Evolutionary conservation across 345 rosid genomes (phyloP).

Genomic region (Heritiera littoralis): DNA sequence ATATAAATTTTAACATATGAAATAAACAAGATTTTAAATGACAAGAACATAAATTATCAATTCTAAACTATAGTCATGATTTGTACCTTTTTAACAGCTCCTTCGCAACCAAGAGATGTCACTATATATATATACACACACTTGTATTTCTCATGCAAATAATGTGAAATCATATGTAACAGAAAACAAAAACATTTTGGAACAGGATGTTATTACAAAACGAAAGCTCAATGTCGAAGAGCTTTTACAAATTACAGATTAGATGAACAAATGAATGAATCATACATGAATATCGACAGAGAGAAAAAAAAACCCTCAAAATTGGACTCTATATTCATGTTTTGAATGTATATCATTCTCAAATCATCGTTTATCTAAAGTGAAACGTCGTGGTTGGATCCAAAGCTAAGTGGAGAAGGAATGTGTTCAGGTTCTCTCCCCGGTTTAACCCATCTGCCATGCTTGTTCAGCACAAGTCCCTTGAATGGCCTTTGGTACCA

Average conservation of each 20-base stretch:
- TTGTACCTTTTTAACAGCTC: too few species aligned
- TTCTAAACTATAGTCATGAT: too few species aligned
- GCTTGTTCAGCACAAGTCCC: slow-evolving; percentile 56
- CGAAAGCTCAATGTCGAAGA: background rate
- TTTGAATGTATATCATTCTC: background rate
- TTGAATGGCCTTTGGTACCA: slow-evolving; percentile 57
- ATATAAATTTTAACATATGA: too few species aligned
- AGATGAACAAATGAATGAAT: background rate
- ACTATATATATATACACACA: too few species aligned
- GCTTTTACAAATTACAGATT: background rate
- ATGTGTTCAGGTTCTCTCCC: slow-evolving; percentile 63
- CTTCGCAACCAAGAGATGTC: too few species aligned
- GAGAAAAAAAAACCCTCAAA: background rate
- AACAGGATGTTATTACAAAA: background rate
- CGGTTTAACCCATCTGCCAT: slow-evolving; percentile 79
- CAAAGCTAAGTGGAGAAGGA: slow-evolving; percentile 53
- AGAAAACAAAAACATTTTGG: background rate
- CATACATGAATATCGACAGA: background rate
- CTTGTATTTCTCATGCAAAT: background rate
- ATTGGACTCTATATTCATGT: background rate
- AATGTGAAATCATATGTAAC: background rate
- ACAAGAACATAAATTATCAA: too few species aligned
- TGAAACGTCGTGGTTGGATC: background rate
- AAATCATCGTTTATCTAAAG: background rate
- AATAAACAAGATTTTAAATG: too few species aligned